Conservation (phyloP, 169 alveolate genomes). For the Eimeria sp. region DNA sequence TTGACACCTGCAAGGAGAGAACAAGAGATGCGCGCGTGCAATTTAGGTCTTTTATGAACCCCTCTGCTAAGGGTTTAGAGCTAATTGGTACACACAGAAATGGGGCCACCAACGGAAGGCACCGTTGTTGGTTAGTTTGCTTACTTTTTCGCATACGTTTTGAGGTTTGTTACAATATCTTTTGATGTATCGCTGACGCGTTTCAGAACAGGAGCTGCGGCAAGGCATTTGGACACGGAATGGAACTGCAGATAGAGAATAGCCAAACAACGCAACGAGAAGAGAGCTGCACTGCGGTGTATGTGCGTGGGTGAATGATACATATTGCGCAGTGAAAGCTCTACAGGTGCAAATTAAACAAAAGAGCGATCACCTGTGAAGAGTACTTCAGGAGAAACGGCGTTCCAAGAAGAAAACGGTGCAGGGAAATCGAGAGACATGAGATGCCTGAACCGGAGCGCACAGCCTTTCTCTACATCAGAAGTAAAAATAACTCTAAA, state of each 20-base stretch:
- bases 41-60: background rate
- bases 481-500: background rate
- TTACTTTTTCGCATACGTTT: constrained; percentile 62
- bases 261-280: background rate
- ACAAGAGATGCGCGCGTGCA: background rate
- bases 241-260: background rate
- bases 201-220: constrained; percentile 74
- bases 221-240: background rate
- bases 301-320: background rate
- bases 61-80: background rate
- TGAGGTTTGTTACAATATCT: constrained; percentile 52
- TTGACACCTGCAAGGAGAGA: constrained; percentile 53
- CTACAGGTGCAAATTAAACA: too few species aligned
- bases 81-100: background rate
- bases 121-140: background rate
- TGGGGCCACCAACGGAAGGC: background rate
- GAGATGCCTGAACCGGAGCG: constrained; percentile 67
- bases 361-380: constrained; percentile 30
- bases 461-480: background rate
- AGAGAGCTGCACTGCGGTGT: background rate
- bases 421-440: constrained; percentile 78
- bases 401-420: constrained; percentile 71
- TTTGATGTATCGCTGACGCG: constrained; percentile 60
- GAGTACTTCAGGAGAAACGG: constrained; percentile 65
- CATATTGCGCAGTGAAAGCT: background rate